Evolutionary conservation across 2,329 filamentous ascomycete species (phyloP), one percentile per base, ranked within the genome.

Genomic region (Aureobasidium mangrovei): DNA sequence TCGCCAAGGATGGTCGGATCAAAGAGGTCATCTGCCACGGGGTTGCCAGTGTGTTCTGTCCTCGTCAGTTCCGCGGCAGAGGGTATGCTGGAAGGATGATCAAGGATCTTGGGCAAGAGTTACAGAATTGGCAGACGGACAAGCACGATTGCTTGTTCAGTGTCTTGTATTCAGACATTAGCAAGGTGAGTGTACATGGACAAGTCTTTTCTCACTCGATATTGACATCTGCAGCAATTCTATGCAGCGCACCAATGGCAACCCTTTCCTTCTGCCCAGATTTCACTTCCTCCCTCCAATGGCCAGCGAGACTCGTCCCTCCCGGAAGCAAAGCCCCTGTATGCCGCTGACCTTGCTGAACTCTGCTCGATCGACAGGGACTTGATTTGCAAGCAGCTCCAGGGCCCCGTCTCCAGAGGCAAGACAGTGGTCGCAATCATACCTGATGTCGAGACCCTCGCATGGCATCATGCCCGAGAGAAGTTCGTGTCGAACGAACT

Each of bases 91-190:
- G 78, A 55, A 77, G 84, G 54, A 91, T 93, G 84, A 79, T 91
- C 67, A 68, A 69, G 40, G 82, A 91, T 58, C 65, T 94, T 48
- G 82, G 79, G 10, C 68, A 72, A 51, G 71, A 68, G 57, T 64
- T 84, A 43, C 73, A 76, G 59, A 72, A 65, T 2, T 81, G 77
- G 75, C 74, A 81, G 59, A 67, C 70, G 56, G 73, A 74, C 31
- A 64, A 69, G 26, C 69, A 65, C 24, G 67, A 65, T 65, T 76
- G 67, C 59, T 69, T 81, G 10, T 93, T 91, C 68, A 91, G 87
- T 0, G 79, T 94, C 6, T 75, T 96, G 7, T 95, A 84, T 69
- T 95, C 89, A 7, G 89, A 95, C 64, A 90, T 94, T 62, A 89
- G 91, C 24, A 86, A 88, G 59, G 58, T 64, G 55, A 45, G 41